phyloP scores from a whole-genome alignment of 257 asterid species.

The Knoxia roxburghii region DNA sequence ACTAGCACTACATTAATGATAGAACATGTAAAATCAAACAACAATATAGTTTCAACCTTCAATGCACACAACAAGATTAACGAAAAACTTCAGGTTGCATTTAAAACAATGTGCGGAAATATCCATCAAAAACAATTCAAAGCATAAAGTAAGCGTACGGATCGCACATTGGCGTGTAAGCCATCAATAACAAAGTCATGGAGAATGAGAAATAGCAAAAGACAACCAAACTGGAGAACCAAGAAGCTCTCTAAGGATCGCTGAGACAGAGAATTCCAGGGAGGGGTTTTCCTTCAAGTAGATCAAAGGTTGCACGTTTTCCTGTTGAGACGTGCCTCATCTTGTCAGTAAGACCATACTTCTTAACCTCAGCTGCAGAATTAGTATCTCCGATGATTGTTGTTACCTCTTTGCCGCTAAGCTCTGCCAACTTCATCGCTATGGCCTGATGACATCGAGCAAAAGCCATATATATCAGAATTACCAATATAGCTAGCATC shows the following conservation, averaged over 20 bases:
- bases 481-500: no score
- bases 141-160: no score
- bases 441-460: slow-evolving; percentile 35
- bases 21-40: no score
- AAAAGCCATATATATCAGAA: not conserved
- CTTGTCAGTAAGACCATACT: slow-evolving; percentile 82
- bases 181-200: no score
- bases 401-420: slow-evolving; percentile 83
- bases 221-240: slow-evolving; percentile 5
- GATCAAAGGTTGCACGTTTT: slow-evolving; percentile 93
- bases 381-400: slow-evolving; percentile 89
- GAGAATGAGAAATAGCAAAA: no score
- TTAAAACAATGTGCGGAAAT: no score
- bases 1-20: no score
- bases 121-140: no score
- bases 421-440: slow-evolving; percentile 77
- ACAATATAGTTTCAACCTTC: no score
- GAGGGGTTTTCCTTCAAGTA: slow-evolving; percentile 76
- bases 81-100: no score
- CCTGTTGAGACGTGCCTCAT: slow-evolving; percentile 97
- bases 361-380: slow-evolving; percentile 94
- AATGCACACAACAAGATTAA: no score
- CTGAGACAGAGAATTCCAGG: slow-evolving; percentile 81
- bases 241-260: slow-evolving; percentile 40
- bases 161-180: no score